Percentiles rank a stretch among this genome's conserved stretches.
Conservation (phyloP, 257 asterid species). For the Cynanchum wilfordii region DNA sequence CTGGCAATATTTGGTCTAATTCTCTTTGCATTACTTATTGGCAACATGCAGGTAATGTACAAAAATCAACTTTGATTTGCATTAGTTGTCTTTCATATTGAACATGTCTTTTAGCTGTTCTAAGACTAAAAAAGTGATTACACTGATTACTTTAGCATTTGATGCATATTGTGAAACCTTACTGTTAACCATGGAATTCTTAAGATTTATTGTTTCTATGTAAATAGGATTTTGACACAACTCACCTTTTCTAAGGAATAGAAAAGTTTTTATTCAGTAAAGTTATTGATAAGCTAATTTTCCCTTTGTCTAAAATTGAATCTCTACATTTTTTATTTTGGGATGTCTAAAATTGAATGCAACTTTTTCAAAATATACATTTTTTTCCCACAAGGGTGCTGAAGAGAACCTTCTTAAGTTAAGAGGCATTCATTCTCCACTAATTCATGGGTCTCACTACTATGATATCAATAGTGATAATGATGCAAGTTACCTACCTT, state of each 20-base stretch:
- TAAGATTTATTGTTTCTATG: not conserved
- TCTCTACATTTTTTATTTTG: too few species aligned
- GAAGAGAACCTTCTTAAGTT: too few species aligned
- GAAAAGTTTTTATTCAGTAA: not conserved
- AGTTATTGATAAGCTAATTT: not conserved
- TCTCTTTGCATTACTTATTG: conserved; percentile 92
- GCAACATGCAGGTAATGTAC: conserved; percentile 91
- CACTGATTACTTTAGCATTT: not conserved
- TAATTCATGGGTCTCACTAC: too few species aligned
- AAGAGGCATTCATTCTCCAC: too few species aligned
- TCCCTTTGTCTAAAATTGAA: too few species aligned
- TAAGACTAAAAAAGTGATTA: not conserved
- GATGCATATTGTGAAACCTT: not conserved
- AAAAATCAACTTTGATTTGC: not conserved
- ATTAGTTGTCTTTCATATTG: not conserved
- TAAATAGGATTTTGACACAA: not conserved
- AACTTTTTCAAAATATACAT: too few species aligned
- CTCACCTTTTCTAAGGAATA: not conserved
- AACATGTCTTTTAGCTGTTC: not conserved
- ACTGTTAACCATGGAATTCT: not conserved
- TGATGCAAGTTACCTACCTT: too few species aligned
- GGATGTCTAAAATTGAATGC: too few species aligned
- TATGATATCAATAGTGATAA: too few species aligned
- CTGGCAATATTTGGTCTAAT: conserved; percentile 93
- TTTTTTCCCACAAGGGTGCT: too few species aligned